A percentile compares a stretch with the other conserved stretches of the same genome.
phyloP scores from a whole-genome alignment of 768 basidiomycete species.

The Boletus insuetus region DNA sequence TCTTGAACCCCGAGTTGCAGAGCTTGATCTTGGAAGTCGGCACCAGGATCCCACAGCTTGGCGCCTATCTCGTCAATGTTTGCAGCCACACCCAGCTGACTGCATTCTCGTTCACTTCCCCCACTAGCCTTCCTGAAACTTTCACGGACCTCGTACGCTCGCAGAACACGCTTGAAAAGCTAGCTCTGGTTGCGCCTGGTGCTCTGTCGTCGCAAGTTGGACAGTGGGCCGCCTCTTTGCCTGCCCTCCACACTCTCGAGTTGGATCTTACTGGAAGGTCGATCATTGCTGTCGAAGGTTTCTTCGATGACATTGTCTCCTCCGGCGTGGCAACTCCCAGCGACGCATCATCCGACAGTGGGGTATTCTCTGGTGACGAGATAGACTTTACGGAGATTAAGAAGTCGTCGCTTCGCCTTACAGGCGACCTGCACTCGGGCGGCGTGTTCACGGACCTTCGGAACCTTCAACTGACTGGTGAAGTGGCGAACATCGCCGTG shows the following conservation, averaged over 20 bases:
- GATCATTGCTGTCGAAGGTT: slow-evolving; percentile 70
- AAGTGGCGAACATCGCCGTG: slow-evolving; percentile 63
- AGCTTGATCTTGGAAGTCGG: slow-evolving; percentile 60
- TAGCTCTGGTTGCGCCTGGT: slow-evolving; percentile 71
- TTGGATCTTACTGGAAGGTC: slow-evolving; percentile 71
- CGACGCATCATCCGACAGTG: slow-evolving; percentile 71
- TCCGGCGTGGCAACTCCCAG: slow-evolving; percentile 73
- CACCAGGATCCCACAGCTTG: slow-evolving; percentile 55
- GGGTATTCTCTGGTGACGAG: slow-evolving; percentile 76
- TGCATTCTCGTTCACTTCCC: slow-evolving; percentile 68
- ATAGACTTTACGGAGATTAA: slow-evolving; percentile 73
- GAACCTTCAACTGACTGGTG: slow-evolving; percentile 66
- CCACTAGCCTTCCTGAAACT: slow-evolving; percentile 65
- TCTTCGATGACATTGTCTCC: slow-evolving; percentile 67
- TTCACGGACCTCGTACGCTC: slow-evolving; percentile 64
- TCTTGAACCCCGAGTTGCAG: slow-evolving; percentile 64
- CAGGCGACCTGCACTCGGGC: slow-evolving; percentile 54
- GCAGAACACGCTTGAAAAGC: slow-evolving; percentile 58
- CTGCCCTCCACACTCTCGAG: slow-evolving; percentile 58
- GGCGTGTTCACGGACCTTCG: slow-evolving; percentile 58
- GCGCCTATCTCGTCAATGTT: slow-evolving; percentile 61
- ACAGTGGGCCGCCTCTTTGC: slow-evolving; percentile 66
- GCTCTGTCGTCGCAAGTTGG: slow-evolving; percentile 69
- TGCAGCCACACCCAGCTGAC: slow-evolving; percentile 60
- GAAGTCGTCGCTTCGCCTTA: slow-evolving; percentile 64